Percentiles rank a stretch among this genome's conserved stretches.
These are phyloP conservation scores for Phytopythium sindhum DNA, from an alignment of 352 stramenopile species.

Conservation along the genomic window DNA sequence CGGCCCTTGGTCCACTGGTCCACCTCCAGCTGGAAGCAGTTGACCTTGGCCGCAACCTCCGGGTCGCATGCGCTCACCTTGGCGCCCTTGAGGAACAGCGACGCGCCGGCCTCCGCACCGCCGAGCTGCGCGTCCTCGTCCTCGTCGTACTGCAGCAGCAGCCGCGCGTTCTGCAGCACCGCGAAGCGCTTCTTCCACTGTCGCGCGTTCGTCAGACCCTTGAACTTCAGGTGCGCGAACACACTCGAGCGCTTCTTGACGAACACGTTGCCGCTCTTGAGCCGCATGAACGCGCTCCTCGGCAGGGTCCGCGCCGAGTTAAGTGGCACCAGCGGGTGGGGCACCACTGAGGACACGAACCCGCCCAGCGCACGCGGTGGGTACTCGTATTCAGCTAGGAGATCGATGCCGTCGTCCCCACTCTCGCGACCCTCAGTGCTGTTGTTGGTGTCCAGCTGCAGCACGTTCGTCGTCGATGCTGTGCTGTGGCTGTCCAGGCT, in stretches of 20 bases:
- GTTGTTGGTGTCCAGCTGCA: constrained; percentile 5
- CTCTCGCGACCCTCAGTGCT: constrained; percentile 8
- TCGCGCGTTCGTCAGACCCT: constrained; percentile 42
- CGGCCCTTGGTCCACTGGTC: constrained; percentile 80
- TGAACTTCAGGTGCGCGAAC: constrained; percentile 74
- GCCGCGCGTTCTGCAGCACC: constrained; percentile 57
- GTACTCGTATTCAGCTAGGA: constrained; percentile 1
- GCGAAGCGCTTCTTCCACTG: constrained; percentile 86
- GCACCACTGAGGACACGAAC: neutral
- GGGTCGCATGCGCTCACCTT: constrained; percentile 73
- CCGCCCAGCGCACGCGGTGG: neutral
- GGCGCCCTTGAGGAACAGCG: constrained; percentile 66
- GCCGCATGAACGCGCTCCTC: constrained; percentile 34
- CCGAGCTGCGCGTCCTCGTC: constrained; percentile 7
- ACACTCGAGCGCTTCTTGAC: constrained; percentile 82
- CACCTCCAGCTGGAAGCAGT: constrained; percentile 85
- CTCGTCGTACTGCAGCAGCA: constrained; percentile 76
- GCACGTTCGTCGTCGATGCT: constrained; percentile 24
- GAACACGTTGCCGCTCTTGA: constrained; percentile 67
- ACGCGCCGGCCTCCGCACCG: constrained; percentile 34
- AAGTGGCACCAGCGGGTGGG: neutral
- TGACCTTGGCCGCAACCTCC: constrained; percentile 67
- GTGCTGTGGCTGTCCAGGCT: constrained; percentile 12
- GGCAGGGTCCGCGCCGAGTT: neutral
- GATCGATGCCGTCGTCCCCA: constrained; percentile 17